A percentile compares a stretch with the other conserved stretches of the same genome.
Evolutionary conservation across 768 basidiomycete genomes (phyloP).

Genomic region (Collybia sp.): DNA sequence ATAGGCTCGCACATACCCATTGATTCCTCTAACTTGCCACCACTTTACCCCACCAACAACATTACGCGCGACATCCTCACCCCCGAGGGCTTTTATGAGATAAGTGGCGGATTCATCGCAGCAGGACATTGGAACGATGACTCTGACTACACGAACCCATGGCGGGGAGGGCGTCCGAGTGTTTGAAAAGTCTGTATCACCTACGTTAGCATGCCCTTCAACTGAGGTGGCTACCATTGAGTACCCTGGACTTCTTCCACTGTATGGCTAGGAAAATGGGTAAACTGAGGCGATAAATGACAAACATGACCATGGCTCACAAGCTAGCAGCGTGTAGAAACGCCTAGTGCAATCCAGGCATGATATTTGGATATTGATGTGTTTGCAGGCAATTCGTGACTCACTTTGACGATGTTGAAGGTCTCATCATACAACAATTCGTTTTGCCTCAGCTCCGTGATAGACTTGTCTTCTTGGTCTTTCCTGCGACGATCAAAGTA

Average conservation of each 20-base stretch:
- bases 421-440: conserved; percentile 81
- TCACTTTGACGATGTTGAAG: conserved; percentile 71
- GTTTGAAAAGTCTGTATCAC: conserved; percentile 59
- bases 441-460: conserved; percentile 54
- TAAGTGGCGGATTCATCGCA: conserved; percentile 72
- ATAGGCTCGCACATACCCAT: conserved; percentile 47
- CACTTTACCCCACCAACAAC: conserved; percentile 90
- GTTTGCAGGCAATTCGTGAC: conserved; percentile 10
- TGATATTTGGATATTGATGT: not conserved
- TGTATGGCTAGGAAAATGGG: conserved; percentile 51
- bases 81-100: conserved; percentile 78
- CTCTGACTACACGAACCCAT: conserved; percentile 69
- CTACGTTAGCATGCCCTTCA: not conserved
- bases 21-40: conserved; percentile 92
- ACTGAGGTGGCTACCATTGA: not conserved
- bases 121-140: conserved; percentile 67
- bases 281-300: not conserved
- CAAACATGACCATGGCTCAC: conserved; percentile 33
- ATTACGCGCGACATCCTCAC: conserved; percentile 65
- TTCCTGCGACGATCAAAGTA: conserved; percentile 67
- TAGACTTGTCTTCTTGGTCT: conserved; percentile 33
- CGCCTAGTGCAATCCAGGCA: conserved; percentile 30
- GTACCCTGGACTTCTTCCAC: conserved; percentile 76
- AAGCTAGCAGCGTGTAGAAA: conserved; percentile 70
- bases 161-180: conserved; percentile 82